Evolutionary conservation across 805 yeast genomes (phyloP), one percentile per base, ranked within the genome.

Genomic region (Brettanomyces naardenensis): DNA sequence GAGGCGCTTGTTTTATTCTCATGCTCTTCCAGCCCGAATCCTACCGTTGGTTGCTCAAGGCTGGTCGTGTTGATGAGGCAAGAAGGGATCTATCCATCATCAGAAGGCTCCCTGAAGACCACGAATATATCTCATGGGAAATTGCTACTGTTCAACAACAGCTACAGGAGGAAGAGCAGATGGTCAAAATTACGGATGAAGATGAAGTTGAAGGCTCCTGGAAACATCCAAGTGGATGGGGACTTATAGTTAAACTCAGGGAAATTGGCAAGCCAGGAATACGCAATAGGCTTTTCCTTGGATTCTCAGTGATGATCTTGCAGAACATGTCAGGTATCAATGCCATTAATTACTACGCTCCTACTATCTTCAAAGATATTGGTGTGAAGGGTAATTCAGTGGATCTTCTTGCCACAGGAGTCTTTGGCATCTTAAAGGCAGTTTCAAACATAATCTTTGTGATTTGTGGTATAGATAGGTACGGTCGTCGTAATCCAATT

Each of bases 341-440:
- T 44, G 66, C 78, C 6, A 58, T 75, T 32, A 74, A 80, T 3
- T 71, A 73, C 35, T 75, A 75, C 45, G 73, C 79, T 28, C 71
- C 79, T 2, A 73, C 70, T 36, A 54, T 74, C 31, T 68, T 73
- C 42, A 64, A 63, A 4, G 56, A 70, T 41, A 66, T 67, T 37
- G 78, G 79, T 33, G 61, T 65, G 37, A 48, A 52, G 7, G 71
- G 69, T 19, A 46, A 23, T 11, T 43, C 21, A 47, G 56, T 6
- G 61, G 65, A 30, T 62, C 26, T 23, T 23, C 26, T 23, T 23
- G 26, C 26, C 26, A 23, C 26, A 62, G 31, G 49, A 61, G 35
- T 54, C 70, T 51, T 68, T 69, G 65, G 70, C 78, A 7, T 73
- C 23, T 75, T 72, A 36, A 75, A 75, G 54, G 66, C 74, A 41